These are phyloP conservation scores for Salicornia ramosissima DNA, from an alignment of 148 eudicot genomes.

Conservation along the genomic window DNA sequence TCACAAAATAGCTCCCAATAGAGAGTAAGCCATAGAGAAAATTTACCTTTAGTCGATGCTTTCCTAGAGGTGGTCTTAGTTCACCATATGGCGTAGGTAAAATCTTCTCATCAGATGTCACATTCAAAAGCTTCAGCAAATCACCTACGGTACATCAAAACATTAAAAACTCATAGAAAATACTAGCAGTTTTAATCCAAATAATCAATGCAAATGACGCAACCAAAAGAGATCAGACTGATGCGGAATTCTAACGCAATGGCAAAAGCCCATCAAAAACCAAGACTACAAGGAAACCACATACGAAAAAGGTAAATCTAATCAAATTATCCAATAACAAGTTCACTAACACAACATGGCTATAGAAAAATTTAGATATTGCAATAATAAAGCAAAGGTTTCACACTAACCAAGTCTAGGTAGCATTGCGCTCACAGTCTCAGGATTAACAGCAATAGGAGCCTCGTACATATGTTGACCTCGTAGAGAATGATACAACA, in stretches of 20 bases:
- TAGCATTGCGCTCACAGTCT: constrained; percentile 91
- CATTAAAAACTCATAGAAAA: constrained; percentile 8
- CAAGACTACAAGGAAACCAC: not conserved
- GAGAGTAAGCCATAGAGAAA: constrained; percentile 16
- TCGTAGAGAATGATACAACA: constrained; percentile 65
- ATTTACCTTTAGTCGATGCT: constrained; percentile 87
- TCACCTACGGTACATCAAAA: constrained; percentile 50
- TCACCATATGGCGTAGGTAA: constrained; percentile 93
- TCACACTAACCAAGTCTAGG: constrained; percentile 83
- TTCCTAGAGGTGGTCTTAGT: constrained; percentile 89
- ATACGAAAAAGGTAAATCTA: not conserved
- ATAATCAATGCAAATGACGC: too few species aligned
- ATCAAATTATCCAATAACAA: not conserved
- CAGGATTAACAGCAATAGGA: constrained; percentile 62
- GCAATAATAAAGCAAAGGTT: not conserved
- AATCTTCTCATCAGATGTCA: constrained; percentile 78
- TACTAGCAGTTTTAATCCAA: not conserved
- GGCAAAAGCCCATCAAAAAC: not conserved
- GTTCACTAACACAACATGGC: not conserved
- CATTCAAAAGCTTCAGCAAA: constrained; percentile 68
- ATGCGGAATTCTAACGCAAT: not conserved
- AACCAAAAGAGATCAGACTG: too few species aligned
- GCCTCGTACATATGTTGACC: constrained; percentile 80
- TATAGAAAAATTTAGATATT: not conserved
- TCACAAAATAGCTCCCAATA: not conserved